Conservation (phyloP, 2,329 filamentous ascomycete species). For the Tolypocladium tropicale region DNA sequence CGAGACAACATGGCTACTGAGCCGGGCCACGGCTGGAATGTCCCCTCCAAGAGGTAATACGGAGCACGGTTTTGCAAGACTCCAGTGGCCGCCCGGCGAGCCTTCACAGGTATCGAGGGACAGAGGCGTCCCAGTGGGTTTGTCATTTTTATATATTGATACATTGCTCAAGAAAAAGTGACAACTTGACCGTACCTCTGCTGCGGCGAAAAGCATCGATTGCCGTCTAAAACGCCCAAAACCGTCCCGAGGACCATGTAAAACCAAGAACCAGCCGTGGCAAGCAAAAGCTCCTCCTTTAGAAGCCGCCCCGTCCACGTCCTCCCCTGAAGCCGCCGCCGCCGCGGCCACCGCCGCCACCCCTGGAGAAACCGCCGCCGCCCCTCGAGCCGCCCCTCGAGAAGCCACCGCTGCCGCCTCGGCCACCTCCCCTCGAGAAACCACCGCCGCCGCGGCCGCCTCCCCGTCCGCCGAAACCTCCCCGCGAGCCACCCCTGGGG, state of each 20-base stretch:
- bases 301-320: slow-evolving; percentile 2
- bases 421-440: slow-evolving; percentile 20
- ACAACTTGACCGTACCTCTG: slow-evolving; percentile 7
- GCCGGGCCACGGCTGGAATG: too few relatives aligned
- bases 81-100: not conserved
- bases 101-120: not conserved
- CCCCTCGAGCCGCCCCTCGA: slow-evolving; percentile 9
- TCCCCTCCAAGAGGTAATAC: too few relatives aligned
- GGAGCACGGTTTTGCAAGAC: not conserved
- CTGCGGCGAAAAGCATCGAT: slow-evolving; percentile 3
- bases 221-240: slow-evolving; percentile 4
- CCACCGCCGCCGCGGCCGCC: slow-evolving; percentile 24
- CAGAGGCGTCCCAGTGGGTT: not conserved
- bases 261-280: slow-evolving; percentile 3
- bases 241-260: slow-evolving; percentile 2
- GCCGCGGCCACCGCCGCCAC: slow-evolving; percentile 12
- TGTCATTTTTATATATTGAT: slow-evolving; percentile 3
- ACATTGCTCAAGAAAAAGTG: not conserved
- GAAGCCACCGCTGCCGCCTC: slow-evolving; percentile 11
- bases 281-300: not conserved
- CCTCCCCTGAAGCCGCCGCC: slow-evolving; percentile 17
- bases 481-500: slow-evolving; percentile 15
- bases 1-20: too few relatives aligned
- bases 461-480: slow-evolving; percentile 32
- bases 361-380: slow-evolving; percentile 22